A percentile compares a stretch with the other conserved stretches of the same genome.
phyloP scores from a whole-genome alignment of 1,139 yeast species.

The Hemisphaericaspora lyxosophila region DNA sequence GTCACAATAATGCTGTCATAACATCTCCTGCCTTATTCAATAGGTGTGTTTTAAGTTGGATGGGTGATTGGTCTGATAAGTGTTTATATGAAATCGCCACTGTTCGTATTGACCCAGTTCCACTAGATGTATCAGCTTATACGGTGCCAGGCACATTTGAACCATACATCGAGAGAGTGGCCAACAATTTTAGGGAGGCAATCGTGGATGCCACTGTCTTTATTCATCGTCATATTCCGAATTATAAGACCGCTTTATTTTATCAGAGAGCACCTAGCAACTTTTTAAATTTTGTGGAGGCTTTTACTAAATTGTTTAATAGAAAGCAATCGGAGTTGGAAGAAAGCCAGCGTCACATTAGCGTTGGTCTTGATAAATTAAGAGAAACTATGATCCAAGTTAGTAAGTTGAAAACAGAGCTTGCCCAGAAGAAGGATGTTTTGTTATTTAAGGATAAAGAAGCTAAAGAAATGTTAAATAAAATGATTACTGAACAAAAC shows the following conservation, averaged over 20 bases:
- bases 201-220: conserved; percentile 48
- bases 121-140: conserved; percentile 52
- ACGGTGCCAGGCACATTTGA: conserved; percentile 26
- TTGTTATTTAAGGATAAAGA: conserved; percentile 60
- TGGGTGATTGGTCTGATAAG: conserved; percentile 74
- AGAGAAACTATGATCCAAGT: conserved; percentile 79
- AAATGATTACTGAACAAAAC: conserved; percentile 83
- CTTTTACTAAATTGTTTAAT: conserved; percentile 46
- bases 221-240: conserved; percentile 37
- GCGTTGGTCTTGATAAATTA: conserved; percentile 70
- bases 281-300: conserved; percentile 52
- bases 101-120: conserved; percentile 42
- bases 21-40: conserved; percentile 91
- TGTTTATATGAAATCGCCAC: conserved; percentile 54
- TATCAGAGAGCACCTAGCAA: conserved; percentile 34
- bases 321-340: conserved; percentile 53
- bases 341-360: conserved; percentile 69
- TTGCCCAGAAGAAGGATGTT: conserved; percentile 53
- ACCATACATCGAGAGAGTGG: conserved; percentile 10
- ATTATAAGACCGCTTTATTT: conserved; percentile 12
- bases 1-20: conserved; percentile 41
- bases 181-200: conserved; percentile 41
- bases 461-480: conserved; percentile 70
- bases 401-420: conserved; percentile 51
- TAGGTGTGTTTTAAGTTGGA: conserved; percentile 86